Base-by-base conservation (phyloP, 2,329 filamentous ascomycete genomes). In the Phialophora macrospora region DNA sequence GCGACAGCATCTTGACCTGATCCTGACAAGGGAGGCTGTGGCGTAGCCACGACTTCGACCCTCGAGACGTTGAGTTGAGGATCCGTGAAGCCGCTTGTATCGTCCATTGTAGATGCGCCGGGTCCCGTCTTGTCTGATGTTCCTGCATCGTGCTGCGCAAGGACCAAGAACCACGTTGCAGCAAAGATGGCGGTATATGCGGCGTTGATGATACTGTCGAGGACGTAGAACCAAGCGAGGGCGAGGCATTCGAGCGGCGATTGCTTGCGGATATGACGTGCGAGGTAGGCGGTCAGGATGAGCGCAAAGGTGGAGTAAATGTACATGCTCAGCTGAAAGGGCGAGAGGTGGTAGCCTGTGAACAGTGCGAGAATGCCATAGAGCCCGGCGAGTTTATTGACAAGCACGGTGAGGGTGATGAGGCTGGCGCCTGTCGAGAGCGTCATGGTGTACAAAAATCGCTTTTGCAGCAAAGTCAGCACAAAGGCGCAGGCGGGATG, bases 311-410 rank as follows among this genome's bases (percentile, higher is more conserved):
- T 84, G 28, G 91, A 95, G 83, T 96, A 96, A 56, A 96, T 84
- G 83, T 97, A 97, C 84, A 96, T 95, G 64, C 90, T 91, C 64
- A 97, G 85, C 78, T 97, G 94, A 26, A 95, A 85, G 32, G 88
- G 84, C 61, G 92, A 93, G 68, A 97, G 87, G 72, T 89, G 83
- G 78, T 91, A 93, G 75, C 94, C 94, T 26, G 93, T 96, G 70
- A 97, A 83, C 72, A 97, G 86, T 65, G 93, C 93, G 72, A 97
- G 88, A 51, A 97, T 84, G 70, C 93, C 93, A 79, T 96, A 97
- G 72, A 97, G 83, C 64, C 93, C 93, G 57, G 92, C 94, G 71
- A 93, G 87, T 79, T 97, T 97, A 84, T 97, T 97, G 80, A 97
- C 89, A 62, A 96, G 84, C 70, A 96, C 86, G 11, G 90, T 88